Percentiles rank a stretch among this genome's conserved stretches.
Conservation (phyloP, 345 rosid species). For the Angophora floribunda region DNA sequence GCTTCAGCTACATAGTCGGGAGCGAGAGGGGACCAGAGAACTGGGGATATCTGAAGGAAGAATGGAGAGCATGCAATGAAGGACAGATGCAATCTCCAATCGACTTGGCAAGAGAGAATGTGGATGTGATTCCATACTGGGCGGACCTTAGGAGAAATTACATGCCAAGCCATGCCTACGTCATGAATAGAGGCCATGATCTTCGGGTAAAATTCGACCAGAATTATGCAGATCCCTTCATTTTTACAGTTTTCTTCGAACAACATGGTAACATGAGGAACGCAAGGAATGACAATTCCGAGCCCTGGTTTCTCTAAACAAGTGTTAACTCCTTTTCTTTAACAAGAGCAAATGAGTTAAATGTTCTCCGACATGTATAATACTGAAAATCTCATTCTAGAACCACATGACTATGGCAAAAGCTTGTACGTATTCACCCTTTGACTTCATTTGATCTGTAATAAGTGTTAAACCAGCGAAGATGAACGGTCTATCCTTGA, state of each 20-base stretch:
- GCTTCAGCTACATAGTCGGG: conserved; percentile 28
- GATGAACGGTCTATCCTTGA: not conserved
- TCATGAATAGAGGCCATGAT: conserved; percentile 51
- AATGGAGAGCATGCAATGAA: conserved; percentile 23
- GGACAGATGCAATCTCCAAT: conserved; percentile 30
- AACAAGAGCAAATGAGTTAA: not conserved
- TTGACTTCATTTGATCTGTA: not conserved
- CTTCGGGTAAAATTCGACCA: conserved; percentile 17
- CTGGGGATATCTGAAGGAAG: conserved; percentile 38
- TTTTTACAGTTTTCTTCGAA: not conserved
- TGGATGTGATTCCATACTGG: not conserved
- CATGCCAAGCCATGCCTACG: conserved; percentile 13
- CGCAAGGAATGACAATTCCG: not conserved
- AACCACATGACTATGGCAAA: not conserved
- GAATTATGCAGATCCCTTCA: not conserved
- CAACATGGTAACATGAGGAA: not conserved
- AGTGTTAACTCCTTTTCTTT: not conserved
- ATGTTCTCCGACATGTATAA: conserved; percentile 27
- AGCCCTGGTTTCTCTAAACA: not conserved
- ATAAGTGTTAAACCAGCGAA: not conserved
- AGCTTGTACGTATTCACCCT: not conserved
- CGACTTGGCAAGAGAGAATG: conserved; percentile 10
- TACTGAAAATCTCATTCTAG: conserved; percentile 25
- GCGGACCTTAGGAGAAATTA: conserved; percentile 11
- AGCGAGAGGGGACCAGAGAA: conserved; percentile 35